Evolutionary conservation across 768 basidiomycete genomes (phyloP).

Genomic region (Russula olivacea): DNA sequence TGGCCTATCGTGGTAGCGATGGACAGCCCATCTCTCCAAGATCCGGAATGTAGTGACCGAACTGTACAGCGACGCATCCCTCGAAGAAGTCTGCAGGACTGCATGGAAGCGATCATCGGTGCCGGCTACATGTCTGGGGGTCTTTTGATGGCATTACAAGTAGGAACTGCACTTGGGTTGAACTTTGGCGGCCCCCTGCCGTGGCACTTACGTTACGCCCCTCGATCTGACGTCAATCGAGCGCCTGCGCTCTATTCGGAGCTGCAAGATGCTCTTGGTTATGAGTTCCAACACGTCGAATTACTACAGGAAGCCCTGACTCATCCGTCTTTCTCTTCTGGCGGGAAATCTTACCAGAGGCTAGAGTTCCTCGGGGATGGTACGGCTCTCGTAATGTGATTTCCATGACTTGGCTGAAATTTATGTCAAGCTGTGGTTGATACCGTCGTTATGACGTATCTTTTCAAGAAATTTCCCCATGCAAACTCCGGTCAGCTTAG

Average conservation of each 20-base stretch:
- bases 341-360: slow-evolving; percentile 69
- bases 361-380: slow-evolving; percentile 89
- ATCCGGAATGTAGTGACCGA: slow-evolving; percentile 27
- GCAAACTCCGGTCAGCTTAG: slow-evolving; percentile 76
- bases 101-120: slow-evolving; percentile 81
- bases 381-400: slow-evolving; percentile 34
- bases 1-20: slow-evolving; percentile 53
- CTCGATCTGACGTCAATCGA: slow-evolving; percentile 31
- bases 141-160: slow-evolving; percentile 56
- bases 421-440: slow-evolving; percentile 54
- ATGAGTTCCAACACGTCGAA: slow-evolving; percentile 57
- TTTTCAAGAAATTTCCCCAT: slow-evolving; percentile 61
- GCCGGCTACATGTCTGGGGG: slow-evolving; percentile 72
- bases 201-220: slow-evolving; percentile 57
- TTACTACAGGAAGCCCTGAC: slow-evolving; percentile 76
- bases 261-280: slow-evolving; percentile 62
- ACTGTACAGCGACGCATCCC: slow-evolving; percentile 47
- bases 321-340: slow-evolving; percentile 67
- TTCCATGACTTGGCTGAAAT: neutral
- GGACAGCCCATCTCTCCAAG: slow-evolving; percentile 34
- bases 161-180: slow-evolving; percentile 60
- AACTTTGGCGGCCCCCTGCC: slow-evolving; percentile 65
- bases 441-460: slow-evolving; percentile 63
- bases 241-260: slow-evolving; percentile 44
- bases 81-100: slow-evolving; percentile 74